phyloP scores from a whole-genome alignment of 371 early-diverging fungal genomes.

The Circinella minor region DNA sequence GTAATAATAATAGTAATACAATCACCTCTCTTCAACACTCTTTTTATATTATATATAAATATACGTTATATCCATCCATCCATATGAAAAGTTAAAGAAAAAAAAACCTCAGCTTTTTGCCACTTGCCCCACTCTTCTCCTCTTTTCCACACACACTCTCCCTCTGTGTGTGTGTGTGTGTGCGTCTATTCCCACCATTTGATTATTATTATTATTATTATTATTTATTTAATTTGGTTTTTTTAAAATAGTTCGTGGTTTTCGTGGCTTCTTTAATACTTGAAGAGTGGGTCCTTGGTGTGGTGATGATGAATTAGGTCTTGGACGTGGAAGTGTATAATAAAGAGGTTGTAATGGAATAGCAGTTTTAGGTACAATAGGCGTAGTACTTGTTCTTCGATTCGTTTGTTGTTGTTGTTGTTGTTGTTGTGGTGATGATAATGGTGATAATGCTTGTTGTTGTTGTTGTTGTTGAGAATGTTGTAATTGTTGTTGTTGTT shows the following conservation, averaged over 20 bases:
- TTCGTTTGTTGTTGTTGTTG: slow-evolving; percentile 7
- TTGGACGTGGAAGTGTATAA: neutral
- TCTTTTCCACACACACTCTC: no score
- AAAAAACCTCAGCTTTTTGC: no score
- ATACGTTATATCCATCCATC: no score
- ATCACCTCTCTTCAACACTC: no score
- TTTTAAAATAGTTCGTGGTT: slow-evolving; percentile 5
- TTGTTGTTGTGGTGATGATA: neutral
- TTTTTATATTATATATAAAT: no score
- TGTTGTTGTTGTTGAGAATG: neutral
- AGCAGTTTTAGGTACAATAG: neutral
- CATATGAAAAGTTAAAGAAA: no score
- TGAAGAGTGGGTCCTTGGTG: neutral
- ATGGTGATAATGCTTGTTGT: neutral
- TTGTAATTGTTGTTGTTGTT: slow-evolving; percentile 11
- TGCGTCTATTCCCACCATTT: no score
- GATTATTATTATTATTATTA: neutral
- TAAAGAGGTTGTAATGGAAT: neutral
- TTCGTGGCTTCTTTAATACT: neutral
- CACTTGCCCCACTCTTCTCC: no score
- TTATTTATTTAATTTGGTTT: slow-evolving; percentile 6
- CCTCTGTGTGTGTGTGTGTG: no score
- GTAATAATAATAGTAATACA: neutral
- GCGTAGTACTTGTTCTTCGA: neutral
- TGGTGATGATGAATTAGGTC: neutral